These are phyloP conservation scores for Venturia aucupariae DNA, from an alignment of 2,329 filamentous ascomycete species.

Conservation along the genomic window DNA sequence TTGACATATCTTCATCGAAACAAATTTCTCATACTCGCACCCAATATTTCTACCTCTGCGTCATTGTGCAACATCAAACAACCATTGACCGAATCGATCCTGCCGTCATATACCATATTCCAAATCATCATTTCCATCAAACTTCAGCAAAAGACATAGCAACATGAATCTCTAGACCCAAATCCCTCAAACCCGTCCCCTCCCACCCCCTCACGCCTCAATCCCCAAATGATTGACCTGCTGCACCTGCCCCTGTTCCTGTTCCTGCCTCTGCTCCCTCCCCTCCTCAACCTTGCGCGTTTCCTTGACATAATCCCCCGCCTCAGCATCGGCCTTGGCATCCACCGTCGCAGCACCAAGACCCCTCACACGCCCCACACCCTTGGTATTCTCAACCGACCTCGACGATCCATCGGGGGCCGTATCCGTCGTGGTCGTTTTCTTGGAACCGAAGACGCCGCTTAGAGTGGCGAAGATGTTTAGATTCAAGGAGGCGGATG, in stretches of 20 bases:
- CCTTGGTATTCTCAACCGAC: background rate
- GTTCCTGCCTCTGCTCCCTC: background rate
- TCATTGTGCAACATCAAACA: too few relatives aligned
- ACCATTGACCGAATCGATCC: too few relatives aligned
- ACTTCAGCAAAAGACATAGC: background rate
- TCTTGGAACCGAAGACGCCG: slow-evolving; percentile 9
- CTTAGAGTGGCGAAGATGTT: slow-evolving; percentile 29
- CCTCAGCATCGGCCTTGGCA: background rate
- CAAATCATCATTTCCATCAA: background rate
- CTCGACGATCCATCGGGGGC: background rate
- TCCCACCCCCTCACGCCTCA: background rate
- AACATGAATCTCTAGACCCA: background rate
- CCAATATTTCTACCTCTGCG: too few relatives aligned
- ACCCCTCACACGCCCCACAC: background rate
- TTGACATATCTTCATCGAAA: too few relatives aligned
- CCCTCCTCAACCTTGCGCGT: background rate
- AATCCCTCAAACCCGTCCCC: background rate
- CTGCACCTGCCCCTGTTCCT: background rate
- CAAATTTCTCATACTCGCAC: too few relatives aligned
- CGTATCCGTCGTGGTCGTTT: slow-evolving; percentile 9
- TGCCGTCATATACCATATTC: too few relatives aligned
- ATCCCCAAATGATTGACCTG: slow-evolving; percentile 4
- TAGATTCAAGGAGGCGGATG: slow-evolving; percentile 18
- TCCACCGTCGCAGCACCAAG: background rate
- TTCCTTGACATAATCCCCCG: background rate